Conservation (phyloP, 2,329 filamentous ascomycete species). For the Paecilomyces sp. region DNA sequence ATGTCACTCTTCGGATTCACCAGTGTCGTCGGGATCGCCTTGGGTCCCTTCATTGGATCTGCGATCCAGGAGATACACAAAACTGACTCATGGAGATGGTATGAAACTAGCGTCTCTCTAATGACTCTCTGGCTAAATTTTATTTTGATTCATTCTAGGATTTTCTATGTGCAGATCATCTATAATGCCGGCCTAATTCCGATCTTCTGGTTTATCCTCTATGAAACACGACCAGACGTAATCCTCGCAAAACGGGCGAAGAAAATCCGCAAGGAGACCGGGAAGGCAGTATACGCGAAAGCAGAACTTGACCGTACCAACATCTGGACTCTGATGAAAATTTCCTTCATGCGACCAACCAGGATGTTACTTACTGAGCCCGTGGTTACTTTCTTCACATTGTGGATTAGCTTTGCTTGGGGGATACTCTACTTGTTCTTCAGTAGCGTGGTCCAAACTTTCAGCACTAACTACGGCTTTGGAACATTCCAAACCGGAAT, state of each 20-base stretch:
- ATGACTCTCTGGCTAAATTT: background rate
- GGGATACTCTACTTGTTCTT: constrained; percentile 39
- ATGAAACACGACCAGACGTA: constrained; percentile 36
- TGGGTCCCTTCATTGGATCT: constrained; percentile 39
- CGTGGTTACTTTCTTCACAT: constrained; percentile 36
- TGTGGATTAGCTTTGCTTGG: constrained; percentile 40
- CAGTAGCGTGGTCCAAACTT: constrained; percentile 33
- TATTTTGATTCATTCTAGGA: constrained; percentile 20
- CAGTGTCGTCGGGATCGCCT: constrained; percentile 36
- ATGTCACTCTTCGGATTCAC: constrained; percentile 39
- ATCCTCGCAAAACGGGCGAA: constrained; percentile 33
- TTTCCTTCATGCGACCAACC: constrained; percentile 33
- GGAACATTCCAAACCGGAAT: constrained; percentile 26
- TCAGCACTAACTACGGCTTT: constrained; percentile 30
- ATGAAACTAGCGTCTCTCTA: constrained; percentile 2
- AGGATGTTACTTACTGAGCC: constrained; percentile 36
- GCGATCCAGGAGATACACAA: constrained; percentile 29
- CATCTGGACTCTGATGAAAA: constrained; percentile 15
- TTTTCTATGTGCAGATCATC: constrained; percentile 40
- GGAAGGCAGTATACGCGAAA: constrained; percentile 7
- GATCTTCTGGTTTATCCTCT: constrained; percentile 33
- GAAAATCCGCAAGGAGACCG: constrained; percentile 31
- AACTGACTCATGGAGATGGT: constrained; percentile 35
- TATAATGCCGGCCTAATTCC: constrained; percentile 36
- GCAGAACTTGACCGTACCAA: background rate